Percentiles rank a stretch among this genome's conserved stretches.
These are phyloP conservation scores for Kandelia obovata DNA, from an alignment of 345 rosid species.

Conservation along the genomic window DNA sequence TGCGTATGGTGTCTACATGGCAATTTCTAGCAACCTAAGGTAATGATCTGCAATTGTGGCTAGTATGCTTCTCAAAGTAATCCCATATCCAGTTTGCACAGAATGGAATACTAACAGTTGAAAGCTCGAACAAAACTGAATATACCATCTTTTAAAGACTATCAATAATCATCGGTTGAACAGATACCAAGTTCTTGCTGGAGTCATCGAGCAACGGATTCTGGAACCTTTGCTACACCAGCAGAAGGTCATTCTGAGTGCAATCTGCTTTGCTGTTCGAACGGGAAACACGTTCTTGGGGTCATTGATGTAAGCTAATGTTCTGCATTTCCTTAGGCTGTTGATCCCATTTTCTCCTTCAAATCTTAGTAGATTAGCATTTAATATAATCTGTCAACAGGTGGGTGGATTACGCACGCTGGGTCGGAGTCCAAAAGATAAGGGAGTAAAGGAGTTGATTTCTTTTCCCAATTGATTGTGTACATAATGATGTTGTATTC, in stretches of 20 bases:
- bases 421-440: conserved; percentile 76
- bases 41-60: conserved; percentile 14
- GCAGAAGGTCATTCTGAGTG: conserved; percentile 74
- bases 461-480: too few relatives aligned
- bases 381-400: conserved; percentile 30
- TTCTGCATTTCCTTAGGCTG: background rate
- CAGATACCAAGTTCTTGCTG: conserved; percentile 95
- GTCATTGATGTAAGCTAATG: conserved; percentile 69
- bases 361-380: background rate
- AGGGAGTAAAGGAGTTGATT: conserved; percentile 9
- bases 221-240: conserved; percentile 88
- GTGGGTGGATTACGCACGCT: conserved; percentile 98
- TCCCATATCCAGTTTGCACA: too few relatives aligned
- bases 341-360: conserved; percentile 5
- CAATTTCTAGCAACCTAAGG: conserved; percentile 97
- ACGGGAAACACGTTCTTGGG: conserved; percentile 97
- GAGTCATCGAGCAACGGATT: conserved; percentile 87
- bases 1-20: conserved; percentile 94
- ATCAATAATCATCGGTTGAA: background rate
- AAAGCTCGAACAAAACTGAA: too few relatives aligned
- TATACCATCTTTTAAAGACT: too few relatives aligned
- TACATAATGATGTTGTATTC: too few relatives aligned
- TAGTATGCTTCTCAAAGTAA: background rate
- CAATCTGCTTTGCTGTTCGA: conserved; percentile 83
- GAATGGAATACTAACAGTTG: too few relatives aligned